Base-by-base conservation (phyloP, 2,329 filamentous ascomycete species). In the Alternaria burnsii region DNA sequence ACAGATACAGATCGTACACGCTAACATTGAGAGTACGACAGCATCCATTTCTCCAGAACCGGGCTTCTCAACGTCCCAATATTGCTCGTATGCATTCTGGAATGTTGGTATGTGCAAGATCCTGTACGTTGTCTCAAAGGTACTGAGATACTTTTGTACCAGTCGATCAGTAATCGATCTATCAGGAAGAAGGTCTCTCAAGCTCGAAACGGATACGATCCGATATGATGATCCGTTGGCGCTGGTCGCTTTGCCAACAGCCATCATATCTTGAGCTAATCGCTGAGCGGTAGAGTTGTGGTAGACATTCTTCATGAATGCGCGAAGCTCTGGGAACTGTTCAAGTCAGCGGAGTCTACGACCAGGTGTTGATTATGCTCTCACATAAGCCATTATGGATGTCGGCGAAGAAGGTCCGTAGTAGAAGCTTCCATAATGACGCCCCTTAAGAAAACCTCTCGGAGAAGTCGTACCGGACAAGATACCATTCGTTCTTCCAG, bases 21-120 rank as follows among this genome's bases (percentile, higher is more conserved):
- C 65, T 20, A 79, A 62, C 50, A 82, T 3, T 10, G 80, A 67
- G 5, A 82, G 66, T 6, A 82, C 61, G 2, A 76, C 60, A 2
- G 76, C 79, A 24, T 79, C 72, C 40, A 81, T 77, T 8, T 75
- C 75, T 12, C 64, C 43, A 11, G 68, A 44, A 2, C 34, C 26
- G 41, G 28, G 46, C 10, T 34, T n/a, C 1, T 77, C 70, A 14
- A 75, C 61, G 6, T 75, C 67, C 84, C 84, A 86, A 58, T 81
- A 83, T 1, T 42, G 70, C 9, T 76, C 58, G 61, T 85, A 87
- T 4, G 83, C 80, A 4, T 68, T 55, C 76, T 78, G 79, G 62
- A 87, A 88, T 0, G 78, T 81, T 0, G 84, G 84, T 2, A 75
- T 63, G 58, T 87, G 85, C 0, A 87, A 66, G 43, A 87, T 81